Evolutionary conservation across 345 rosid species (phyloP).

Genomic region (Luvunga scandens): DNA sequence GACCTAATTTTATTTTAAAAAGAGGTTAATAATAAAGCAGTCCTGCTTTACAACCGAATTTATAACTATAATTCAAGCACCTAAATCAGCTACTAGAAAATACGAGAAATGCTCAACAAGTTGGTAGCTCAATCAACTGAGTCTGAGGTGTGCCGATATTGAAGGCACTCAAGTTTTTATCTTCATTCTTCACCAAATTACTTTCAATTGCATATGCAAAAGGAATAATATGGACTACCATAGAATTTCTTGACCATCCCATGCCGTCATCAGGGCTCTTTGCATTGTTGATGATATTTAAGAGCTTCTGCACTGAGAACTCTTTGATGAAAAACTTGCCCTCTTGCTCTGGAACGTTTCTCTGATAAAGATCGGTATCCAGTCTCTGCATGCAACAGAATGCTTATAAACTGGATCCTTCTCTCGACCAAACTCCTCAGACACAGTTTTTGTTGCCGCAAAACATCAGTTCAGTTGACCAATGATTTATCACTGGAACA

Average conservation of each 20-base stretch:
- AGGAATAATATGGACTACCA: conserved; percentile 32
- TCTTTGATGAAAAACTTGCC: conserved; percentile 81
- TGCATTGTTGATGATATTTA: conserved; percentile 59
- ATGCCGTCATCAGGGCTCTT: conserved; percentile 66
- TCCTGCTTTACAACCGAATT: no score
- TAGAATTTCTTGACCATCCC: conserved; percentile 92
- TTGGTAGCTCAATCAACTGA: not conserved
- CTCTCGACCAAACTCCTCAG: conserved; percentile 68
- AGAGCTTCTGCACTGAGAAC: conserved; percentile 71
- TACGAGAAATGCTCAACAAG: not conserved
- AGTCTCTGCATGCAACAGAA: conserved; percentile 88
- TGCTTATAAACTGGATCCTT: conserved; percentile 73
- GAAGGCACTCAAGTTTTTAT: not conserved
- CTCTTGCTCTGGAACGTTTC: conserved; percentile 52
- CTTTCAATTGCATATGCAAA: not conserved
- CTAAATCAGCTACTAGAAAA: no score
- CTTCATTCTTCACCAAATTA: not conserved
- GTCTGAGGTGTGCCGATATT: not conserved
- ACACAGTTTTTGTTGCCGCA: conserved; percentile 64
- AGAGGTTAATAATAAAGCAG: no score
- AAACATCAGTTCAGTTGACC: conserved; percentile 9
- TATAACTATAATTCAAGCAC: no score
- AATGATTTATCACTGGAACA: not conserved
- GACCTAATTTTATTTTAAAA: no score
- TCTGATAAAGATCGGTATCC: conserved; percentile 92